Conservation (phyloP, 805 yeast species). For the Nakazawaea wyomingensis region DNA sequence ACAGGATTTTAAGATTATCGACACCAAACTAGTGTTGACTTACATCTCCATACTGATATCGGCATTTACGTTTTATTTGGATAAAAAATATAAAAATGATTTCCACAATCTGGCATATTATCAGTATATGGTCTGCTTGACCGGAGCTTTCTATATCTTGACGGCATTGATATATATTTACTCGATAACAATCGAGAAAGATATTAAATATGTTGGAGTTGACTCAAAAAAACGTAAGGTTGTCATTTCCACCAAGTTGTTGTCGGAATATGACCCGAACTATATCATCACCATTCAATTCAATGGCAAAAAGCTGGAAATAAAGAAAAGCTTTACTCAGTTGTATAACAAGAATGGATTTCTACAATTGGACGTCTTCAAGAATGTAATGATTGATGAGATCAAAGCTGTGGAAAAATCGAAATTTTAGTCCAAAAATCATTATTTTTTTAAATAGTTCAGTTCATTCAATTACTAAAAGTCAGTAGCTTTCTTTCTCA, state of each 20-base stretch:
- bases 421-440: slow-evolving; percentile 12
- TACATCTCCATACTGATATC: slow-evolving; percentile 40
- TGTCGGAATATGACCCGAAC: slow-evolving; percentile 38
- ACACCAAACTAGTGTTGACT: slow-evolving; percentile 45
- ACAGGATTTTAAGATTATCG: slow-evolving; percentile 41
- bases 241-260: slow-evolving; percentile 30
- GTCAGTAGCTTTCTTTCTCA: too few relatives aligned
- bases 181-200: slow-evolving; percentile 31
- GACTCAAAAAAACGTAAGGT: slow-evolving; percentile 29
- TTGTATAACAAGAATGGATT: slow-evolving; percentile 44
- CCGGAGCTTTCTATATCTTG: slow-evolving; percentile 32
- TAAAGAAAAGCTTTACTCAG: slow-evolving; percentile 30
- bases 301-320: slow-evolving; percentile 18
- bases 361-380: slow-evolving; percentile 31
- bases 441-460: too few relatives aligned
- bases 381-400: slow-evolving; percentile 19
- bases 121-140: slow-evolving; percentile 28
- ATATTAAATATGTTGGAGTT: slow-evolving; percentile 42
- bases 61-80: slow-evolving; percentile 40
- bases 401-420: slow-evolving; percentile 19
- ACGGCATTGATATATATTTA: slow-evolving; percentile 32
- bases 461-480: too few relatives aligned
- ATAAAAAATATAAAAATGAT: slow-evolving; percentile 37
- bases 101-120: slow-evolving; percentile 35
- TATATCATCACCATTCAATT: slow-evolving; percentile 33